Conservation (phyloP, 2,329 filamentous ascomycete species). For the Cryphonectria carpinicola region DNA sequence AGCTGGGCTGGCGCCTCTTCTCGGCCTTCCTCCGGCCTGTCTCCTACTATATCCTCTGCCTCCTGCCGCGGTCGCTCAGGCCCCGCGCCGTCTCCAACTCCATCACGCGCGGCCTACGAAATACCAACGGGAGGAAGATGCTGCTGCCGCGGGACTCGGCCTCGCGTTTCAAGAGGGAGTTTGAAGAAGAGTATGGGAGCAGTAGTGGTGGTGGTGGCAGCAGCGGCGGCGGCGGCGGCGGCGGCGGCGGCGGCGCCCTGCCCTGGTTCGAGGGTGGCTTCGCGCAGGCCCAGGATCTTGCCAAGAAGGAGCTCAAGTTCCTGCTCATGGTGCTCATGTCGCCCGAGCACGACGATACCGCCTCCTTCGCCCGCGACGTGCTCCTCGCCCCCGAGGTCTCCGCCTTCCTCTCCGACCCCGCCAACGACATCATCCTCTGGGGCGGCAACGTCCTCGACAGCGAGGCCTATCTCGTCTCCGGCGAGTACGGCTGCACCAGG, state of each 20-base stretch:
- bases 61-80: slow-evolving; percentile 70
- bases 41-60: slow-evolving; percentile 72
- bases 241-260: slow-evolving; percentile 66
- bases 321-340: slow-evolving; percentile 86
- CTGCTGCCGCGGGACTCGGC: slow-evolving; percentile 87
- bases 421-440: slow-evolving; percentile 86
- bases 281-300: slow-evolving; percentile 85
- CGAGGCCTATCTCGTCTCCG: slow-evolving; percentile 92
- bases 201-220: slow-evolving; percentile 55
- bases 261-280: slow-evolving; percentile 88
- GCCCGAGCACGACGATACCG: slow-evolving; percentile 92
- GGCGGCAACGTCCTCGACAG: slow-evolving; percentile 90
- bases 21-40: slow-evolving; percentile 73
- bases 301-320: slow-evolving; percentile 90
- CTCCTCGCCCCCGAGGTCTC: slow-evolving; percentile 76
- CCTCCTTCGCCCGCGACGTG: slow-evolving; percentile 79
- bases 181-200: slow-evolving; percentile 80
- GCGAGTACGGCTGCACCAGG: slow-evolving; percentile 84
- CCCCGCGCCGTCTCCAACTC: slow-evolving; percentile 59
- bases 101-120: slow-evolving; percentile 55
- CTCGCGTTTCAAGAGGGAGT: slow-evolving; percentile 85
- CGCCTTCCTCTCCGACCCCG: slow-evolving; percentile 72
- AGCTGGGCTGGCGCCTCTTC: slow-evolving; percentile 71
- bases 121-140: slow-evolving; percentile 72
- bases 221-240: slow-evolving; percentile 65